Conservation (phyloP, 805 yeast genomes). For the Ogataea corticis region DNA sequence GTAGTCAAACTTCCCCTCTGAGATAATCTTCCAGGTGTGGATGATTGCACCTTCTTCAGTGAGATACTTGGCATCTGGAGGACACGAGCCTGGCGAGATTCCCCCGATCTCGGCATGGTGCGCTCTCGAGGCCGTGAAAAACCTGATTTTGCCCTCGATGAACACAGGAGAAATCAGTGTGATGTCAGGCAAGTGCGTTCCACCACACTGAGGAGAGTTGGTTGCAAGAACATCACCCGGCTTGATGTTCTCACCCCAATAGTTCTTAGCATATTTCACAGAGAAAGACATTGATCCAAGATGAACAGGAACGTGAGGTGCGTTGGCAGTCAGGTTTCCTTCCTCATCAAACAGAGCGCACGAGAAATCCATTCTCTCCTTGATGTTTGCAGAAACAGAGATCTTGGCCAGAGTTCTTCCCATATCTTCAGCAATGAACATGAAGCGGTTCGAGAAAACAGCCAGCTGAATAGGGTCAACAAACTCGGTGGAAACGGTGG, state of each 20-base stretch:
- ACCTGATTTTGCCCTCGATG: constrained; percentile 43
- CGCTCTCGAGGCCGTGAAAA: constrained; percentile 58
- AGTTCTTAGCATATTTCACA: constrained; percentile 37
- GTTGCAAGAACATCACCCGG: constrained; percentile 46
- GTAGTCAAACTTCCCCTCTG: constrained; percentile 53
- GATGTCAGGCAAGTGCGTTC: constrained; percentile 50
- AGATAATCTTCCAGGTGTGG: constrained; percentile 51
- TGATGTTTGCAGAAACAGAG: constrained; percentile 44
- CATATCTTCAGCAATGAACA: constrained; percentile 52
- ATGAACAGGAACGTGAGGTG: constrained; percentile 46
- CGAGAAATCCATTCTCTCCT: constrained; percentile 48
- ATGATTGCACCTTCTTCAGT: constrained; percentile 58
- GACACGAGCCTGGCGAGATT: constrained; percentile 56
- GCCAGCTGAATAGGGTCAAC: constrained; percentile 47
- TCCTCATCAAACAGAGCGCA: constrained; percentile 47
- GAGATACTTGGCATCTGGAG: constrained; percentile 54
- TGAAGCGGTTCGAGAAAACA: constrained; percentile 47
- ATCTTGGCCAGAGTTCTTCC: constrained; percentile 45
- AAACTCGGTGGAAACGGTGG: constrained; percentile 39
- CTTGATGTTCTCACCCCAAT: constrained; percentile 39
- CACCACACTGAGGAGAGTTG: constrained; percentile 45
- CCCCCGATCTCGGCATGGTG: constrained; percentile 66
- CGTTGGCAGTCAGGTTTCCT: constrained; percentile 32
- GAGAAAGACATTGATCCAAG: constrained; percentile 46
- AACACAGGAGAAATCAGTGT: constrained; percentile 59